Percentiles rank a stretch among this genome's conserved stretches.
phyloP scores from a whole-genome alignment of 495 filamentous ascomycete genomes.

The Cercophora sp. region DNA sequence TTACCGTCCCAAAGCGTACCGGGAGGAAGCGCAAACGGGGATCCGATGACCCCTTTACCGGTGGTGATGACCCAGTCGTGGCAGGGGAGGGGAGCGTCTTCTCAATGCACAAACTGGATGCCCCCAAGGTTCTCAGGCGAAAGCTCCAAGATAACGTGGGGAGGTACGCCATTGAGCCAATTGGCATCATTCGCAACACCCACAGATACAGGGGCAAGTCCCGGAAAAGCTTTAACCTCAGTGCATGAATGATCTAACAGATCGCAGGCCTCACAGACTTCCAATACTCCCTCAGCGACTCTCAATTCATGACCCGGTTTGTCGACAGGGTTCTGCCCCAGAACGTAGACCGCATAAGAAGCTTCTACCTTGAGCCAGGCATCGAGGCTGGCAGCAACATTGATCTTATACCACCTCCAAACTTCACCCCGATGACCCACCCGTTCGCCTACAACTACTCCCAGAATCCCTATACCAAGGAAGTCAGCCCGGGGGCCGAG shows the following conservation, averaged over 20 bases:
- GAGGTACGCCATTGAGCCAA: constrained; percentile 63
- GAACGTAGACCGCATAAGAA: constrained; percentile 63
- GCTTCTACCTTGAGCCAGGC: constrained; percentile 66
- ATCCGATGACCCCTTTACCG: constrained; percentile 59
- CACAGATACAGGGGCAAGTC: constrained; percentile 79
- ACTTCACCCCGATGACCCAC: constrained; percentile 60
- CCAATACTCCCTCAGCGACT: constrained; percentile 61
- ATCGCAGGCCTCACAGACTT: constrained; percentile 58
- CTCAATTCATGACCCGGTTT: constrained; percentile 62
- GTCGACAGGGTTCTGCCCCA: constrained; percentile 60
- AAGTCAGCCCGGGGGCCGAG: constrained; percentile 31
- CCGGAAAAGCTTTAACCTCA: background rate
- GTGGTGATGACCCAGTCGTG: constrained; percentile 18
- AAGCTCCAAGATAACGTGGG: constrained; percentile 68
- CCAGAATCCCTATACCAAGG: constrained; percentile 49
- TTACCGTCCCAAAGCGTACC: constrained; percentile 81
- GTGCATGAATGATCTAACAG: background rate
- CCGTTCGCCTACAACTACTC: constrained; percentile 65
- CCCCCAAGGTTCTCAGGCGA: constrained; percentile 50
- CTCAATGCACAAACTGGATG: constrained; percentile 40
- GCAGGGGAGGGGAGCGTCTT: constrained; percentile 22
- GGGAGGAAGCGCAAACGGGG: constrained; percentile 79
- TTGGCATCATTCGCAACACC: constrained; percentile 71
- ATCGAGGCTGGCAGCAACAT: constrained; percentile 54
- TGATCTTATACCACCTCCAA: constrained; percentile 76